Evolutionary conservation across 805 yeast species (phyloP), one percentile per base, ranked within the genome.

Genomic region (Myxozyma vanderwaltii): DNA sequence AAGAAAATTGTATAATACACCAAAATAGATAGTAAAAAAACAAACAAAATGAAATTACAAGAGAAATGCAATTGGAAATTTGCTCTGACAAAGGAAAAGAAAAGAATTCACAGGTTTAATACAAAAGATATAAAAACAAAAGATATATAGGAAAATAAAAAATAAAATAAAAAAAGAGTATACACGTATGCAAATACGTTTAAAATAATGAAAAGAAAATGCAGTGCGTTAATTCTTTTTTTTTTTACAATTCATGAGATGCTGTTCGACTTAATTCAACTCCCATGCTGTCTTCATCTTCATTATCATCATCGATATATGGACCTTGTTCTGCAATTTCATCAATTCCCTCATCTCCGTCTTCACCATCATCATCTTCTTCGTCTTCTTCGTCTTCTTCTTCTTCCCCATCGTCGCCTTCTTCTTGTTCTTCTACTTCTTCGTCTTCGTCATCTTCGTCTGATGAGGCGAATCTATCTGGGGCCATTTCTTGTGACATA

Each of bases 401-500:
- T 29, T 29, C 33, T 29, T n/a, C n/a, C n/a, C n/a, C n/a, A 12
- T 27, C 39, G 36, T 33, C 36, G 36, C 13, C 13, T 24, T 46
- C 62, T 12, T 53, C 58, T 10, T 26, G 49, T 13, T 58, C 62
- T 19, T 60, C 61, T 17, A 59, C 54, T 40, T 77, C 80, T 46
- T 82, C 84, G 59, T 83, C 85, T 59, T 82, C 81, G 4, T 82
- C 81, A 56, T 81, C 86, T 58, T 84, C 85, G 61, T 82, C 85
- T 23, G 82, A 78, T 10, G 80, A 79, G 48, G 78, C 82, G 70
- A 75, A 79, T 69, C 74, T 79, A 68, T 74, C 82, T 55, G 77
- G 79, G 15, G 86, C 80, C 72, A 89, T 79, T 69, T 88, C 89
- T 70, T 84, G 89, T 3, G 89, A 81, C 84, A 88, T 85, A 70